Conservation (phyloP, 768 basidiomycete genomes). For the Rhodotorula sphaerocarpa region DNA sequence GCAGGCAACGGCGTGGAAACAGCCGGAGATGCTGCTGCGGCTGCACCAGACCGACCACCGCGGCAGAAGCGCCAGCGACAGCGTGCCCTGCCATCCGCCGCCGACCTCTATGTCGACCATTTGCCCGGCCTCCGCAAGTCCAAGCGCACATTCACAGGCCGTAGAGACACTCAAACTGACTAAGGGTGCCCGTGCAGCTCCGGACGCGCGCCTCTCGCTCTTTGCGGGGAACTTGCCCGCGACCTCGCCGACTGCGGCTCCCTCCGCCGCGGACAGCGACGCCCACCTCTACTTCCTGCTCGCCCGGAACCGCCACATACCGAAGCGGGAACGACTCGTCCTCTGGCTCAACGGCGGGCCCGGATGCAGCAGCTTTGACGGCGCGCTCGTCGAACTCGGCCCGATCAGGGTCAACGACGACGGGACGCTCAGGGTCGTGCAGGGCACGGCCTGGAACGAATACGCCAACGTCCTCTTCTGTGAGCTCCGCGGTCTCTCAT, state of each 20-base stretch:
- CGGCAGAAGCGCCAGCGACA: neutral
- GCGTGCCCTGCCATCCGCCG: neutral
- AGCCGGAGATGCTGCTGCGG: too few relatives aligned
- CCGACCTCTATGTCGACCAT: neutral
- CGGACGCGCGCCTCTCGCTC: conserved; percentile 57
- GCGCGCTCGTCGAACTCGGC: conserved; percentile 37
- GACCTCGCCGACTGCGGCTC: neutral
- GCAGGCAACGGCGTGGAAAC: too few relatives aligned
- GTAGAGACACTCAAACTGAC: neutral
- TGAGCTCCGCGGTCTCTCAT: conserved; percentile 25
- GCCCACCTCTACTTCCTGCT: conserved; percentile 84
- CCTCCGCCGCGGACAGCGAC: conserved; percentile 46
- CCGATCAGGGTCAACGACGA: conserved; percentile 25
- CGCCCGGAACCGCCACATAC: conserved; percentile 70
- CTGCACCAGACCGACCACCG: neutral
- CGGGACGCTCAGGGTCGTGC: conserved; percentile 25
- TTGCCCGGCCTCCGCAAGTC: neutral
- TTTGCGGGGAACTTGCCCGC: conserved; percentile 72
- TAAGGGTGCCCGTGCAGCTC: conserved; percentile 56
- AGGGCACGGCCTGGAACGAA: conserved; percentile 38
- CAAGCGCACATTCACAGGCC: too few relatives aligned
- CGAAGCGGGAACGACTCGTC: conserved; percentile 78
- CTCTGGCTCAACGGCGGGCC: conserved; percentile 75
- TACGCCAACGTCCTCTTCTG: conserved; percentile 39
- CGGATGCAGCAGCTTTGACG: conserved; percentile 54